Conservation (phyloP, 768 basidiomycete species). For the Boletus rex-veris region DNA sequence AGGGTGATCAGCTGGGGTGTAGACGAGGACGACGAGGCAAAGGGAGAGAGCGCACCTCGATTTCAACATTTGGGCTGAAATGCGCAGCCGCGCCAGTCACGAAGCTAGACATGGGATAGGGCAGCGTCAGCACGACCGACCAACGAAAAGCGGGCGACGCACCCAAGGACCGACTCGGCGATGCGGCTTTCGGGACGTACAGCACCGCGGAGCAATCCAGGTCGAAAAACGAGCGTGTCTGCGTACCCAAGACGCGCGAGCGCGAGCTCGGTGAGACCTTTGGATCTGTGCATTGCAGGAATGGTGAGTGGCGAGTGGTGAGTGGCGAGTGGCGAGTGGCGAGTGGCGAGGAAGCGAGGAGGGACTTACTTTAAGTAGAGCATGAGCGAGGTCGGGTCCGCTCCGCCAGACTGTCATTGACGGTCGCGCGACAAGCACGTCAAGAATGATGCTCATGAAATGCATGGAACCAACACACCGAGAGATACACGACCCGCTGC, state of each 20-base stretch:
- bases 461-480: slow-evolving; percentile 32
- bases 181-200: slow-evolving; percentile 40
- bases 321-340: no score
- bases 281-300: slow-evolving; percentile 45
- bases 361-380: slow-evolving; percentile 47
- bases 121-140: no score
- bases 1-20: not conserved
- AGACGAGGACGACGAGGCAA: not conserved
- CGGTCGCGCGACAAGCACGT: no score
- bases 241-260: slow-evolving; percentile 65
- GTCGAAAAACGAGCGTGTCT: slow-evolving; percentile 70
- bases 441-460: no score
- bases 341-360: not conserved
- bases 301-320: not conserved
- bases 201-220: slow-evolving; percentile 49
- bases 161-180: slow-evolving; percentile 44
- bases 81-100: slow-evolving; percentile 37
- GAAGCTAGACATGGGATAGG: slow-evolving; percentile 24
- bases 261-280: slow-evolving; percentile 69
- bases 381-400: slow-evolving; percentile 47
- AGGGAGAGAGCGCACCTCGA: slow-evolving; percentile 36
- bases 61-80: slow-evolving; percentile 38
- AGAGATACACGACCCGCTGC: slow-evolving; percentile 70
- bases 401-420: slow-evolving; percentile 40
- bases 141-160: slow-evolving; percentile 9